phyloP scores from a whole-genome alignment of 352 stramenopile genomes.

The Phytophthora foliorum region DNA sequence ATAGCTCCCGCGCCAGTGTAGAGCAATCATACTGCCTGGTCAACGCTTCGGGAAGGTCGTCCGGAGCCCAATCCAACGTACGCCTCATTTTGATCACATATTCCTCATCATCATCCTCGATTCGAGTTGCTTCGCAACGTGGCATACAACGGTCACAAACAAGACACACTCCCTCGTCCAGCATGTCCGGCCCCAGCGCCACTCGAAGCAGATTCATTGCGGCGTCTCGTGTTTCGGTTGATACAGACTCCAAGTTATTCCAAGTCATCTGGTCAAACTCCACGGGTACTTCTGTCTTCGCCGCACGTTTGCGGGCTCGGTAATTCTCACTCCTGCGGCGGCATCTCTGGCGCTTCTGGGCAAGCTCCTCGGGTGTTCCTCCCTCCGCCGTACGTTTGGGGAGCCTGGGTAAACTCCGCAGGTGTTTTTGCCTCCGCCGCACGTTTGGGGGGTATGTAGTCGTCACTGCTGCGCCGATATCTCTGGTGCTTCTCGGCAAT shows the following conservation, averaged over 20 bases:
- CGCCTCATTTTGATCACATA: background rate
- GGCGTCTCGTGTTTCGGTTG: background rate
- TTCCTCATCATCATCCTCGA: background rate
- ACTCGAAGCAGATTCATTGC: background rate
- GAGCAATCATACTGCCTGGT: background rate
- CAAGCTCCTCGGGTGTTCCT: no score
- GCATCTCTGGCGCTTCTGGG: no score
- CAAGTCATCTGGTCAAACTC: no score
- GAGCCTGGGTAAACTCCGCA: no score
- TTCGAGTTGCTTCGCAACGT: background rate
- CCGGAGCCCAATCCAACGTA: background rate
- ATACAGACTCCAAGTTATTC: background rate
- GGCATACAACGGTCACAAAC: background rate
- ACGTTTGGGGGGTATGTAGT: no score
- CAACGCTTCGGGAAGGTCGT: background rate
- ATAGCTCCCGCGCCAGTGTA: background rate
- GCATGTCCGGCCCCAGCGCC: background rate
- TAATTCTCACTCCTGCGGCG: no score
- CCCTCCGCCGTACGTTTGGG: no score
- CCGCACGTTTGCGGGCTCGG: no score
- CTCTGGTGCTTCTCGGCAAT: no score
- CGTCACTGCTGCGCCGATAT: no score
- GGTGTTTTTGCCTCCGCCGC: no score
- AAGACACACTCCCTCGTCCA: background rate
- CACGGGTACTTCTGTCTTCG: no score